These are phyloP conservation scores for Platismatia glauca DNA, from an alignment of 495 filamentous ascomycete genomes.

Conservation along the genomic window DNA sequence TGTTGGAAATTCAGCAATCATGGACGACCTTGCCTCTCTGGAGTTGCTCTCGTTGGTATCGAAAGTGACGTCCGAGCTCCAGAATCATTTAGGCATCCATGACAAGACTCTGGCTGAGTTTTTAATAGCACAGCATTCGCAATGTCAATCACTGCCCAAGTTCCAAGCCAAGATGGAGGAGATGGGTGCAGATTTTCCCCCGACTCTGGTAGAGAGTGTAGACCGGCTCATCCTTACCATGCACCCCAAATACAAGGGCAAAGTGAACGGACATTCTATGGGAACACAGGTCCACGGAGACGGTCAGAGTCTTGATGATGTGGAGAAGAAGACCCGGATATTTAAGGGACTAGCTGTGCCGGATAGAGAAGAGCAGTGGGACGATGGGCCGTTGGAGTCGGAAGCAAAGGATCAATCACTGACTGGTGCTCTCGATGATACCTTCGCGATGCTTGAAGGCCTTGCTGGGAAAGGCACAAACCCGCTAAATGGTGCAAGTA, in stretches of 20 bases:
- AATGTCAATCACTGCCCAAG: constrained; percentile 56
- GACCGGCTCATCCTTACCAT: constrained; percentile 80
- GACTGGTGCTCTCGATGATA: constrained; percentile 77
- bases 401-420: constrained; percentile 31
- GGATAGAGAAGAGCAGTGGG: constrained; percentile 59
- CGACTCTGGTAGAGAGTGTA: constrained; percentile 81
- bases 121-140: constrained; percentile 78
- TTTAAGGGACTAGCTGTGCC: constrained; percentile 88
- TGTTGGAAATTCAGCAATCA: constrained; percentile 26
- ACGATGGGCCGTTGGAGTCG: constrained; percentile 35
- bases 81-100: constrained; percentile 85
- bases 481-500: constrained; percentile 32
- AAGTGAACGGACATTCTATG: constrained; percentile 20
- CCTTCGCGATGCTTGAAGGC: constrained; percentile 80
- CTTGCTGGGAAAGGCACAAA: constrained; percentile 61
- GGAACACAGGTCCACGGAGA: constrained; percentile 24
- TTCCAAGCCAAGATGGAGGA: constrained; percentile 64
- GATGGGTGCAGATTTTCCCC: constrained; percentile 80
- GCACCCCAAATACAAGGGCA: constrained; percentile 64
- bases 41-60: constrained; percentile 90
- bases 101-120: constrained; percentile 96
- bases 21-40: constrained; percentile 86
- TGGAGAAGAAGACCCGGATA: constrained; percentile 59
- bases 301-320: constrained; percentile 38
- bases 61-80: constrained; percentile 86